A percentile compares a stretch with the other conserved stretches of the same genome.
These are phyloP conservation scores for Amaranthus tricolor DNA, from an alignment of 179 eudicot species.

Conservation along the genomic window DNA sequence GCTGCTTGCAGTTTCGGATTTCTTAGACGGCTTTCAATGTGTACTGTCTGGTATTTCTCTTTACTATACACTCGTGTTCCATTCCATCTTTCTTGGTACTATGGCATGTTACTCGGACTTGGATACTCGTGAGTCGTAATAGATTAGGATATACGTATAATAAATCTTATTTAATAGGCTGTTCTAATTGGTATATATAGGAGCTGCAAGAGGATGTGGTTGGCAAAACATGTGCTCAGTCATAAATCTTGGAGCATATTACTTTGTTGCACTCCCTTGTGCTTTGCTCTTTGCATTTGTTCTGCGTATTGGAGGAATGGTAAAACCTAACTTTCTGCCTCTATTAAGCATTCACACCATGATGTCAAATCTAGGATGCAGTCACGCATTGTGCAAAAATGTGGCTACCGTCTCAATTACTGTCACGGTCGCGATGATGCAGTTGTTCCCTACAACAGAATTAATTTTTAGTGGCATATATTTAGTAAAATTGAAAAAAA, in stretches of 20 bases:
- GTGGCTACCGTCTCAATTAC: no score
- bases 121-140: no score
- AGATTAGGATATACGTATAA: no score
- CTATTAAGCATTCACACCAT: background rate
- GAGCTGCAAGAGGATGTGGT: slow-evolving; percentile 82
- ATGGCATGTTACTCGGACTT: background rate
- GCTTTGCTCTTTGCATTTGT: slow-evolving; percentile 58
- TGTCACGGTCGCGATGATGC: no score
- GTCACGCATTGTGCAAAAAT: no score
- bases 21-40: slow-evolving; percentile 67
- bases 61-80: background rate
- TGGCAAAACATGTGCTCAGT: slow-evolving; percentile 62
- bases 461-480: no score
- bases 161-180: no score
- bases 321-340: slow-evolving; percentile 5
- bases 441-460: no score
- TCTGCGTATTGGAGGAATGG: slow-evolving; percentile 64
- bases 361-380: no score
- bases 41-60: slow-evolving; percentile 50
- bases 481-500: no score
- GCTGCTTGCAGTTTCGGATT: slow-evolving; percentile 53
- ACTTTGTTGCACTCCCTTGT: slow-evolving; percentile 56
- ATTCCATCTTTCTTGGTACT: background rate
- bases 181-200: slow-evolving; percentile 23
- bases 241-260: slow-evolving; percentile 75